Evolutionary conservation across 176 grass and related monocot genomes (phyloP).

Genomic region (Lolium multiflorum): DNA sequence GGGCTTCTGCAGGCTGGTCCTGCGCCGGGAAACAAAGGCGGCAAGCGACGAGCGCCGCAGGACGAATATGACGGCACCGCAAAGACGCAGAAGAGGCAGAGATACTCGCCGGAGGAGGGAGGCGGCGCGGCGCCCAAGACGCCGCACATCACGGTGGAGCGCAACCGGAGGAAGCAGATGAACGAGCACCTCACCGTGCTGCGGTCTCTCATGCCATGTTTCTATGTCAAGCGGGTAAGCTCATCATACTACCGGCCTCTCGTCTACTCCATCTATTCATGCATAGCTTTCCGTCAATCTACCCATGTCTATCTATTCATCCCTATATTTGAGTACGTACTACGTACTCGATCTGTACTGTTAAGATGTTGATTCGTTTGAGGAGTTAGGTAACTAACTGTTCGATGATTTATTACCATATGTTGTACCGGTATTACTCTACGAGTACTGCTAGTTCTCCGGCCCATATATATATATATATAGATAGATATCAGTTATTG

Average conservation of each 20-base stretch:
- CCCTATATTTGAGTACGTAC: not conserved
- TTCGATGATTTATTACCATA: slow-evolving; percentile 9
- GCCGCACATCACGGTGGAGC: slow-evolving; percentile 80
- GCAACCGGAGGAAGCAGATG: slow-evolving; percentile 87
- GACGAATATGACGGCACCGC: not conserved
- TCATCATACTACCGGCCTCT: not conserved
- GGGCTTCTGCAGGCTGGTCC: not conserved
- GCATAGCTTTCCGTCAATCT: not conserved
- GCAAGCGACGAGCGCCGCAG: not conserved
- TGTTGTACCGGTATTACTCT: not conserved
- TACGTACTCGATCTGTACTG: not conserved
- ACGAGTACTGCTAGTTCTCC: not conserved
- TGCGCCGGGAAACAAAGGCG: not conserved
- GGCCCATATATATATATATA: not conserved
- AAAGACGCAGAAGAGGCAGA: slow-evolving; percentile 45
- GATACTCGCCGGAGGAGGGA: slow-evolving; percentile 9
- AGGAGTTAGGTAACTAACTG: not conserved
- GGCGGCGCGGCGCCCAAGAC: slow-evolving; percentile 34
- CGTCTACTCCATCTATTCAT: not conserved
- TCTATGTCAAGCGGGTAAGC: slow-evolving; percentile 84
- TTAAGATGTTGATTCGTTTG: not conserved
- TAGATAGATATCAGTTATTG: slow-evolving; percentile 17
- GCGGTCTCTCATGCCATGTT: slow-evolving; percentile 75
- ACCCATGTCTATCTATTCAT: not conserved
- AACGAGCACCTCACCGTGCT: slow-evolving; percentile 77